These are phyloP conservation scores for Pseudogymnoascus sp. DNA, from an alignment of 2,329 filamentous ascomycete genomes.

Conservation along the genomic window DNA sequence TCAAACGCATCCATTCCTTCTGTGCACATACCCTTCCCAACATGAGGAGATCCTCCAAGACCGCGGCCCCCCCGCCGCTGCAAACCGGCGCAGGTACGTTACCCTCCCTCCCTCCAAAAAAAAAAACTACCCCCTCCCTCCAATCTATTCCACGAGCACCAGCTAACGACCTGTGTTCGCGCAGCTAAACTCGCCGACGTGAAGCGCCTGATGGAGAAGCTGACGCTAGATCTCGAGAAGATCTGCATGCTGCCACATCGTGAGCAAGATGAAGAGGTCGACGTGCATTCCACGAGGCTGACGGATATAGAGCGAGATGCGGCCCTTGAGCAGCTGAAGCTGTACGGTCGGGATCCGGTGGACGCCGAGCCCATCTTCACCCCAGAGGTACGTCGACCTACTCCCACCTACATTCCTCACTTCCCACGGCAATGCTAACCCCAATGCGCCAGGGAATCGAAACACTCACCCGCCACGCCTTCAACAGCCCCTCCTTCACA, in stretches of 20 bases:
- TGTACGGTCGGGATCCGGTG: slow-evolving; percentile 63
- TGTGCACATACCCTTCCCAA: neutral
- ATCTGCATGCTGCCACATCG: slow-evolving; percentile 50
- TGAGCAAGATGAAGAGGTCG: slow-evolving; percentile 32
- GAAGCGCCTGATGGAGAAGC: slow-evolving; percentile 50
- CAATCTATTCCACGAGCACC: neutral
- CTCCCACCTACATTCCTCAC: slow-evolving; percentile 14
- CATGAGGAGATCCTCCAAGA: neutral
- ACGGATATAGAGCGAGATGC: slow-evolving; percentile 49
- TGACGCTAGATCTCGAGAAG: slow-evolving; percentile 55
- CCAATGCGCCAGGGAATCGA: slow-evolving; percentile 55
- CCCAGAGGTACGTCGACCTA: slow-evolving; percentile 47
- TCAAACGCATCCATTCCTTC: neutral
- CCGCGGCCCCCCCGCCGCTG: neutral
- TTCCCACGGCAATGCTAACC: slow-evolving; percentile 14
- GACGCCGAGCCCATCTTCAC: slow-evolving; percentile 79
- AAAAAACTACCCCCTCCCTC: no score
- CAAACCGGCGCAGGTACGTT: neutral
- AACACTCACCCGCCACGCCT: slow-evolving; percentile 63
- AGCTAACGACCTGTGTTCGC: neutral
- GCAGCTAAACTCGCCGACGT: slow-evolving; percentile 63
- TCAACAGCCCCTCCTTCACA: slow-evolving; percentile 53
- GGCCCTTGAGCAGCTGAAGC: slow-evolving; percentile 62
- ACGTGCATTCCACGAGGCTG: slow-evolving; percentile 4
- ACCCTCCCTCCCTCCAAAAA: no score